Percentiles rank a stretch among this genome's conserved stretches.
Conservation (phyloP, 495 filamentous ascomycete genomes). For the Aspergillus coremiiformis region DNA sequence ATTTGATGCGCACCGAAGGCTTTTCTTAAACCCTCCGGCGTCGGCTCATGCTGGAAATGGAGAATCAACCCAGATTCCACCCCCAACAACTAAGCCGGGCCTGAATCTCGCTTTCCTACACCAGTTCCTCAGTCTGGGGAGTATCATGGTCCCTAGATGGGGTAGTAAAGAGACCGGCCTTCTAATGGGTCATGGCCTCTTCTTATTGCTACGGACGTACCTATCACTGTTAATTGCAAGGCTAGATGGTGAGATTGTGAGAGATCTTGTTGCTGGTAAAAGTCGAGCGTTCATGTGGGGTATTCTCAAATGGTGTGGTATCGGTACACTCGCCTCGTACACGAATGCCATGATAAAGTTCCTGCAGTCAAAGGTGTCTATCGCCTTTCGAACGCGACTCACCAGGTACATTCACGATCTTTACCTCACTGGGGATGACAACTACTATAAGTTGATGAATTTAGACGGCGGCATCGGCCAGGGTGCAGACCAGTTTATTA, state of each 20-base stretch:
- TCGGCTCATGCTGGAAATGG: constrained; percentile 68
- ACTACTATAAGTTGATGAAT: constrained; percentile 94
- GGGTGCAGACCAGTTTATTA: constrained; percentile 94
- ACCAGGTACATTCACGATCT: constrained; percentile 97
- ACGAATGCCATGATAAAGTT: constrained; percentile 98
- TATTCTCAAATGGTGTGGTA: constrained; percentile 73
- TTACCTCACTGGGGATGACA: constrained; percentile 86
- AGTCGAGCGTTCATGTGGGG: constrained; percentile 83
- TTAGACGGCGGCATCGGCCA: constrained; percentile 89
- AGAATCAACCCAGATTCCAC: constrained; percentile 62
- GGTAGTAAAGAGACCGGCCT: constrained; percentile 89
- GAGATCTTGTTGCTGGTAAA: constrained; percentile 91
- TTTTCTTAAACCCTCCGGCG: constrained; percentile 86
- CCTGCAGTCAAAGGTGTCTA: constrained; percentile 94
- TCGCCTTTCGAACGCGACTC: constrained; percentile 92
- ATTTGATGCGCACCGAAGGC: constrained; percentile 89
- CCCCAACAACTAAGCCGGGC: constrained; percentile 81
- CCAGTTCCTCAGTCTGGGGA: constrained; percentile 89
- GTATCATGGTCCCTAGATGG: constrained; percentile 96
- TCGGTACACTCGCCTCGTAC: constrained; percentile 72
- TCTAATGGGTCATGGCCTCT: constrained; percentile 65
- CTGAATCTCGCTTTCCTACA: constrained; percentile 97
- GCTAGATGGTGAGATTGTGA: constrained; percentile 91
- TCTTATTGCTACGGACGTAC: constrained; percentile 78
- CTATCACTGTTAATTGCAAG: constrained; percentile 87